Evolutionary conservation across 2,329 filamentous ascomycete genomes (phyloP), one percentile per base, ranked within the genome.

Genomic region (Sclerotinia sclerotiorum): DNA sequence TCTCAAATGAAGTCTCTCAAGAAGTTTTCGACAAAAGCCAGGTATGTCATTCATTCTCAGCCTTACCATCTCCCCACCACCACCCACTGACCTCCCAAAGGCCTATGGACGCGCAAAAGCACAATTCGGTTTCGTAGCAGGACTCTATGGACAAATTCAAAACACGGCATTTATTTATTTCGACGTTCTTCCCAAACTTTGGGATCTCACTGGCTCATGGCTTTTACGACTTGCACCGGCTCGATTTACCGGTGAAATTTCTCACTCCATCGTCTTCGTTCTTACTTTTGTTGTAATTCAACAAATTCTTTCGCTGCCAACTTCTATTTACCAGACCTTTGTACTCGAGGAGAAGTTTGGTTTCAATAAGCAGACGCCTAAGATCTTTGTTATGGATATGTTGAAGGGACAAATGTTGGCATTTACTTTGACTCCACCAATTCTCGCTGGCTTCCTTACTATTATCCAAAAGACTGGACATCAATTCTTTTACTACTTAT

Each of bases 401-500:
- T 79, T 98, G 82, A 99, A 99, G 85, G 89, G 90, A 44, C 93
- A 97, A 79, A 84, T 92, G 74, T 86, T 99, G 69, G 88, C 89
- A 64, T 84, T 96, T 73, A 88, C 87, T 60, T 85, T 99, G 69
- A 90, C 92, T 70, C 89, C 93, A 64, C 95, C 96, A 0, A 90
- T 99, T 74, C 90, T 97, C 71, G 91, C 92, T 73, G 95, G 90
- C 54, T 96, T 99, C 84, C 86, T 98, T 76, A 88, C 91, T 79
- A 99, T 99, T 78, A 90, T 99, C 76, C 90, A 97, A 81, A 92
- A 91, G 82, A 97, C 96, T 17, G 95, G 95, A 73, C 92, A 90
- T 78, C 87, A 90, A 78, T 99, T 99, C 85, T 97, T 98, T 85
- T 97, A 96, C 83, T 99, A 97, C 79, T 88, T 99, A 68, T 99